These are phyloP conservation scores for Candida glaebosa DNA, from an alignment of 805 yeast species.

Conservation along the genomic window DNA sequence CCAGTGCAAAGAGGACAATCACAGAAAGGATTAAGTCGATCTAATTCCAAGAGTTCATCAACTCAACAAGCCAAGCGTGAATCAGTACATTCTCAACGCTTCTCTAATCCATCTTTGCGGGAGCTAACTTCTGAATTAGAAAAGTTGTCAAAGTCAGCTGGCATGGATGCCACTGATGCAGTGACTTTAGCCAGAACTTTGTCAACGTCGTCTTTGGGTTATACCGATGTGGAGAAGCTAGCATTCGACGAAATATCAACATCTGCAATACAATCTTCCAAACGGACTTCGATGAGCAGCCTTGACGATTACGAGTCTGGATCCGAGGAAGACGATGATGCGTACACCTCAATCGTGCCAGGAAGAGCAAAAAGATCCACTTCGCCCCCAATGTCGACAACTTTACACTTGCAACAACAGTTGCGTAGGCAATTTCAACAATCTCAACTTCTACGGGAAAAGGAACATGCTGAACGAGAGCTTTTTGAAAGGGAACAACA, in stretches of 20 bases:
- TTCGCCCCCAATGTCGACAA: slow-evolving; percentile 6
- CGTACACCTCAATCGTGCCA: not conserved
- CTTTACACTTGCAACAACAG: slow-evolving; percentile 12
- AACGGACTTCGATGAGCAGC: not conserved
- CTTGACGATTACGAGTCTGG: not conserved
- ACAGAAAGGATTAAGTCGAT: not conserved
- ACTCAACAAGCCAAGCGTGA: slow-evolving; percentile 7
- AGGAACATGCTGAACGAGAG: slow-evolving; percentile 8
- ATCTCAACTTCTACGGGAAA: slow-evolving; percentile 6
- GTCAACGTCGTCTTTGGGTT: slow-evolving; percentile 65
- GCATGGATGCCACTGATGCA: slow-evolving; percentile 76
- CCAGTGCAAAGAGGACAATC: not conserved
- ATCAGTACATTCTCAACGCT: slow-evolving; percentile 11
- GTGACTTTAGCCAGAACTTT: slow-evolving; percentile 77
- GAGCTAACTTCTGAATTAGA: slow-evolving; percentile 75
- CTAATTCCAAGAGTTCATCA: not conserved
- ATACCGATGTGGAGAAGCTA: slow-evolving; percentile 46
- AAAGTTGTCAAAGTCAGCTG: slow-evolving; percentile 70
- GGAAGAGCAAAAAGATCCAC: not conserved
- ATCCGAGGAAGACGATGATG: not conserved
- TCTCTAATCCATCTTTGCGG: slow-evolving; percentile 58
- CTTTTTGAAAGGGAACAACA: slow-evolving; percentile 2
- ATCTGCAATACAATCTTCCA: slow-evolving; percentile 13
- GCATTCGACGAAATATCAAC: slow-evolving; percentile 33
- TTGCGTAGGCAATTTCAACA: slow-evolving; percentile 17